These are phyloP conservation scores for Myriosclerotinia duriaeana DNA, from an alignment of 2,329 filamentous ascomycete genomes.

Conservation along the genomic window DNA sequence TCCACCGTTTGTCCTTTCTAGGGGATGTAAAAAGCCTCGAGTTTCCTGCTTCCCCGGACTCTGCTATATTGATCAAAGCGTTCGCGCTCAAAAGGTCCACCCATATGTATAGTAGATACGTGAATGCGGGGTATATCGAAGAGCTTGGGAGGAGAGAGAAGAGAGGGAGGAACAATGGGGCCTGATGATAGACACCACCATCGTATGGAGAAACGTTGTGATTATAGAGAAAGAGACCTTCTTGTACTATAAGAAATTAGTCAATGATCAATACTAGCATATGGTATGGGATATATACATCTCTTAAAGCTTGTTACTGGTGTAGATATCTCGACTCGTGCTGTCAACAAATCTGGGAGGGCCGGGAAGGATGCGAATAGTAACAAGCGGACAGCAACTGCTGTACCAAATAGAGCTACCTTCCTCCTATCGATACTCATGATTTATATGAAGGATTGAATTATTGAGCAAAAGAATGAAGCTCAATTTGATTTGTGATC, in stretches of 20 bases:
- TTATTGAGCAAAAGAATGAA: constrained; percentile 30
- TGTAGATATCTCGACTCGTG: constrained; percentile 93
- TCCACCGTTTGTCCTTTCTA: constrained; percentile 72
- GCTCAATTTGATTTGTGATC: constrained; percentile 19
- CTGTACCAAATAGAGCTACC: constrained; percentile 69
- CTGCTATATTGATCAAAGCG: constrained; percentile 75
- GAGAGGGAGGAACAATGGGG: constrained; percentile 84
- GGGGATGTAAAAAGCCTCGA: constrained; percentile 77
- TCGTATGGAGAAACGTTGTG: constrained; percentile 97
- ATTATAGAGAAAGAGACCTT: constrained; percentile 92
- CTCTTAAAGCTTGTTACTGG: constrained; percentile 98
- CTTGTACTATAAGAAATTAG: constrained; percentile 66
- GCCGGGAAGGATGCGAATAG: constrained; percentile 80
- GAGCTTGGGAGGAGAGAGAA: constrained; percentile 83
- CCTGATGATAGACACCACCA: constrained; percentile 80
- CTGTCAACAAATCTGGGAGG: constrained; percentile 80
- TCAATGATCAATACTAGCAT: neutral
- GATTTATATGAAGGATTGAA: constrained; percentile 16
- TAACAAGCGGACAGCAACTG: constrained; percentile 74
- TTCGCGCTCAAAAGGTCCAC: constrained; percentile 81
- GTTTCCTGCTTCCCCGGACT: constrained; percentile 74
- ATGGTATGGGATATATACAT: constrained; percentile 55
- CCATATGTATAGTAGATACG: constrained; percentile 74
- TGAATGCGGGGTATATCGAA: constrained; percentile 66
- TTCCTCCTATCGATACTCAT: constrained; percentile 60